Percentiles rank a stretch among this genome's conserved stretches.
These are phyloP conservation scores for Cudoniella acicularis DNA, from an alignment of 495 filamentous ascomycete species.

Conservation along the genomic window DNA sequence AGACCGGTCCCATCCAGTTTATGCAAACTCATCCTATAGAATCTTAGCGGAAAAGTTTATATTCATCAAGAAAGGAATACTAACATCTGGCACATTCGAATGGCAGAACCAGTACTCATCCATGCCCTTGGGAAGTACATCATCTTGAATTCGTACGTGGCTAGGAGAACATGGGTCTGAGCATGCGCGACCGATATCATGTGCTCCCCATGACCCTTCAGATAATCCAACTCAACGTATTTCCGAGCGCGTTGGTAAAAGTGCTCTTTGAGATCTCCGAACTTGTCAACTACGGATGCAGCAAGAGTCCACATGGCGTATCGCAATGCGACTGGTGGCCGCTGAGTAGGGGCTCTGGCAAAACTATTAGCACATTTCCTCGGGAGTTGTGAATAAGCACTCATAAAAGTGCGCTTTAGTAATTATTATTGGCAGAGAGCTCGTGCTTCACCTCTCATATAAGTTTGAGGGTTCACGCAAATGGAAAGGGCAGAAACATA, in stretches of 20 bases:
- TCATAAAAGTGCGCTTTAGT: too few relatives aligned
- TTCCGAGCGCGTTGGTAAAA: conserved; percentile 88
- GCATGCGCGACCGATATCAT: conserved; percentile 77
- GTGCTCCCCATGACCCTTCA: conserved; percentile 88
- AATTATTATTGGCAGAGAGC: too few relatives aligned
- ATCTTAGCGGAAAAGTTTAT: conserved; percentile 7
- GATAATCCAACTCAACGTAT: conserved; percentile 83
- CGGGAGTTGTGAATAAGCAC: too few relatives aligned
- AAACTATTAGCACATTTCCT: background rate
- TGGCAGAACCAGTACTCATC: conserved; percentile 80
- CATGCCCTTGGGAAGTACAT: conserved; percentile 98
- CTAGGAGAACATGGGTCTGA: conserved; percentile 78
- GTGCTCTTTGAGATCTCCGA: conserved; percentile 66
- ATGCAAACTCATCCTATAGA: conserved; percentile 73
- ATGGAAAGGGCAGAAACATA: too few relatives aligned
- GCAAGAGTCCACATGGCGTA: conserved; percentile 95
- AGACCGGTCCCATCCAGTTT: conserved; percentile 80
- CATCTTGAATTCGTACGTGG: conserved; percentile 88
- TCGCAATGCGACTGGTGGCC: conserved; percentile 83
- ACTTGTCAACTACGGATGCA: conserved; percentile 78
- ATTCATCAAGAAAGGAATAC: conserved; percentile 22
- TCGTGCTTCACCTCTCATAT: too few relatives aligned
- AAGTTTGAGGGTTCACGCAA: too few relatives aligned
- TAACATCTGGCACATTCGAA: conserved; percentile 73
- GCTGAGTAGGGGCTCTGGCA: conserved; percentile 65